Base-by-base conservation (phyloP, 2,329 filamentous ascomycete species). In the Trichoderma sp. region DNA sequence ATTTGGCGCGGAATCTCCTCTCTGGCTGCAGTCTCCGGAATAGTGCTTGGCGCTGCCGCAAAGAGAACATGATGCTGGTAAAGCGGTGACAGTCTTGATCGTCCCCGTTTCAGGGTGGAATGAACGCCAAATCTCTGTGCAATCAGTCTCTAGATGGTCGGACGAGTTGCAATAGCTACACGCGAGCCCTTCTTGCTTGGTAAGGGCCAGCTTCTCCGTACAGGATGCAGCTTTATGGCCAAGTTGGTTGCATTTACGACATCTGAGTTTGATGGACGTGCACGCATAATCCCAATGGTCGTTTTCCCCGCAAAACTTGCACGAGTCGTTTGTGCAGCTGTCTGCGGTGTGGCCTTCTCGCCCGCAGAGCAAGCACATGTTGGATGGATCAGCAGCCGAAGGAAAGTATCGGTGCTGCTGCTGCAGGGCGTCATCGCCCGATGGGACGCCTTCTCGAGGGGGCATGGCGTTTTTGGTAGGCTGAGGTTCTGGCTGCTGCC, bases 111-210 rank as follows among this genome's bases (percentile, higher is more conserved):
- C 76, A 2, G 81, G 82, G 14, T 79, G 76, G 75, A 85, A 90
- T 21, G 83, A 87, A 68, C 85, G 82, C 89, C 89, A 92, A 28
- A 90, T 79, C 59, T 83, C 80, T 65, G 85, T 83, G 76, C 91
- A 93, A 2, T 84, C 78, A 14, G 81, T 75, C 74, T 92, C 90
- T 10, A 83, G 72, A 73, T 93, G 91, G 10, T 84, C 81, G 3
- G 74, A 71, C 7, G 83, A 83, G 49, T 80, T 80, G 77, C 91
- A 93, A 39, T 88, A 80, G 13, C 86, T 86, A 75, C 91, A 93
- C 3, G 84, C 83, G 58, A 85, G 79, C 26, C 83, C 82, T 67
- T 89, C 87, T 18, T 83, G 82, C 70, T 83, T 84, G 18, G 83
- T 79, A 61, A 84, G 72, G 3, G 78, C 76, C 52, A 91, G 81